Evolutionary conservation across 1,284 basidiomycete genomes (phyloP), one percentile per base, ranked within the genome.

Genomic region (Pseudozyma thailandica): DNA sequence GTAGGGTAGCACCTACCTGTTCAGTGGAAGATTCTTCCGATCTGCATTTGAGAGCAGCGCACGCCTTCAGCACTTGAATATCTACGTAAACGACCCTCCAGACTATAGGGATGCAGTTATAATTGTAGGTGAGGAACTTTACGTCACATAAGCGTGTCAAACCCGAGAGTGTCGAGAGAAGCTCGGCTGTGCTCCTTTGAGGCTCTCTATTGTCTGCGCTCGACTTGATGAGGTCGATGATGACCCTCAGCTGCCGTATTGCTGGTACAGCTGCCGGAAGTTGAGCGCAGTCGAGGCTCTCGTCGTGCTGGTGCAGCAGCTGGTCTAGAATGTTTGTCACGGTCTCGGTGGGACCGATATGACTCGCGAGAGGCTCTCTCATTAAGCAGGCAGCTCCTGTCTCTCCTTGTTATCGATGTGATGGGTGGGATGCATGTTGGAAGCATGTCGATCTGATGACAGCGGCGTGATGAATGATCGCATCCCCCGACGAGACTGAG

Each of bases 51-150:
- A 73, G 48, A 9, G 31, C 38, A 12, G 37, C 45, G 31, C 55
- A 64, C 16, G 69, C 69, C 30, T 56, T 64, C 37, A 73, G 23
- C 1, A 75, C 42, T 46, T 59, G 55, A 1, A 46, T 26, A 6
- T 87, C 86, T 20, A 85, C 85, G 66, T 86, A 86, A 25, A 85
- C 75, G 6, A 82, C 58, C 10, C 86, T 76, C 83, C 85, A 86
- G 27, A 69, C 52, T 0, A 44, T 28, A 0, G 81, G 74, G 6
- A 87, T 85, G 13, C 68, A 48, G 28, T 80, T 72, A 74, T 85
- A 87, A 1, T 82, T 83, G 41, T 81, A 80, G 0, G 82, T 62
- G 35, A 82, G 77, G 68, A 87, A 84, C 28, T 83, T 78, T 10
- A 84, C 82, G 45, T 85, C 62, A 4, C 86, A 84, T 2, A 85